phyloP scores from a whole-genome alignment of 2,329 filamentous ascomycete genomes.

The Chalaropsis thielavioides region DNA sequence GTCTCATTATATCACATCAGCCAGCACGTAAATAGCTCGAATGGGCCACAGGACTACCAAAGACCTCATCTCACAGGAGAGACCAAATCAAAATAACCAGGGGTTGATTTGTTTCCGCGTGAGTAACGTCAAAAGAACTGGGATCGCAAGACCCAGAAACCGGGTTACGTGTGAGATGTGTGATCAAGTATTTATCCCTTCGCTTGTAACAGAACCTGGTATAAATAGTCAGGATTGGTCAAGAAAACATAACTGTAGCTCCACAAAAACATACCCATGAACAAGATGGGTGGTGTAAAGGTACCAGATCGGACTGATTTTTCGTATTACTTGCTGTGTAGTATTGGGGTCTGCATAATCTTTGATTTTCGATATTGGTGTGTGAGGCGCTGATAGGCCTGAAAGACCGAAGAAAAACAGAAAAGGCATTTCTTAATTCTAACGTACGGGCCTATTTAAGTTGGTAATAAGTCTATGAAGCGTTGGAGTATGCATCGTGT shows the following conservation, averaged over 20 bases:
- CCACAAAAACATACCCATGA: constrained; percentile 2
- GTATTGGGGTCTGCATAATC: not conserved
- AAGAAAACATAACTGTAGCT: not conserved
- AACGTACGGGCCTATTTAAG: not conserved
- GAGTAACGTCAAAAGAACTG: not conserved
- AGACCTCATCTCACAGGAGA: not conserved
- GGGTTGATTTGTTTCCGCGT: not conserved
- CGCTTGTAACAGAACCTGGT: not conserved
- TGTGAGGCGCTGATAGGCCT: not conserved
- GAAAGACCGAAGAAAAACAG: not conserved
- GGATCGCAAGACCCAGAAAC: constrained; percentile 1
- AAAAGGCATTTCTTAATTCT: not conserved
- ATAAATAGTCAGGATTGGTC: constrained; percentile 1
- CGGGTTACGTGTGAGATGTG: not conserved
- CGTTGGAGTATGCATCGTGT: too few species aligned
- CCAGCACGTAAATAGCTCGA: not conserved
- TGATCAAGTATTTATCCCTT: not conserved
- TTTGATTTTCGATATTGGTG: not conserved
- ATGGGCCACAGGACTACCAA: not conserved
- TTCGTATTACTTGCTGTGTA: not conserved
- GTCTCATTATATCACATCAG: not conserved
- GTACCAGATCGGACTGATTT: not conserved
- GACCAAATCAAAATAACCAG: not conserved
- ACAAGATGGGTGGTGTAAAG: not conserved
- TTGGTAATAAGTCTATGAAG: too few species aligned